These are phyloP conservation scores for Eragrostis tef DNA, from an alignment of 202 grass and related monocot species.

Conservation along the genomic window DNA sequence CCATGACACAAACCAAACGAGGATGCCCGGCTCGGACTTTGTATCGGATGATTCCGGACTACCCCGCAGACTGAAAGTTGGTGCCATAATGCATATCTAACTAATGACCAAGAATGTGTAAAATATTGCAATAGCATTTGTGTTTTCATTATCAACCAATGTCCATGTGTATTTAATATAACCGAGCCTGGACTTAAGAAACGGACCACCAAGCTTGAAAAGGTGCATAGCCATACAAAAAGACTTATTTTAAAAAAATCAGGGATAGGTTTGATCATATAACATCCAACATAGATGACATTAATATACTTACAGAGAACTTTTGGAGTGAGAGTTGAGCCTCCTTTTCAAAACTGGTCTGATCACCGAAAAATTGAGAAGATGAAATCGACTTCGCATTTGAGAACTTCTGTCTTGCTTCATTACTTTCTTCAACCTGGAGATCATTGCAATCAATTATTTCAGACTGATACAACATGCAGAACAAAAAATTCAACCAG, in stretches of 20 bases:
- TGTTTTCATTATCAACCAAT: not conserved
- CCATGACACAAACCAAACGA: too few relatives aligned
- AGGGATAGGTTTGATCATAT: constrained; percentile 6
- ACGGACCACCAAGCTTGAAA: not conserved
- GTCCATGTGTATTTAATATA: not conserved
- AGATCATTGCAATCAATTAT: constrained; percentile 39
- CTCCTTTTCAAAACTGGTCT: constrained; percentile 64
- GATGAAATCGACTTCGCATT: constrained; percentile 99
- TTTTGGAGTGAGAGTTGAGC: constrained; percentile 88
- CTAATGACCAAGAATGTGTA: not conserved
- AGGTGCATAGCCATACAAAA: not conserved
- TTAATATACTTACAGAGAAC: constrained; percentile 71
- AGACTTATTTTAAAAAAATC: not conserved
- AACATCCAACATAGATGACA: not conserved
- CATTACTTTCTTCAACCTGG: constrained; percentile 78
- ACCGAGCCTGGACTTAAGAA: not conserved
- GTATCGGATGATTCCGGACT: too few relatives aligned
- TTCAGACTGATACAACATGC: constrained; percentile 17
- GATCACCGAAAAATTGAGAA: constrained; percentile 89
- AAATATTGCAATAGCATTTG: not conserved
- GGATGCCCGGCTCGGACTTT: too few relatives aligned
- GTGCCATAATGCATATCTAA: not conserved
- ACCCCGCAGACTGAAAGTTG: too few relatives aligned
- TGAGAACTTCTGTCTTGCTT: constrained; percentile 93
- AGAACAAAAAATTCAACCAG: not conserved